phyloP scores from a whole-genome alignment of 441 rosid genomes.

The Arabidopsis hybrid region DNA sequence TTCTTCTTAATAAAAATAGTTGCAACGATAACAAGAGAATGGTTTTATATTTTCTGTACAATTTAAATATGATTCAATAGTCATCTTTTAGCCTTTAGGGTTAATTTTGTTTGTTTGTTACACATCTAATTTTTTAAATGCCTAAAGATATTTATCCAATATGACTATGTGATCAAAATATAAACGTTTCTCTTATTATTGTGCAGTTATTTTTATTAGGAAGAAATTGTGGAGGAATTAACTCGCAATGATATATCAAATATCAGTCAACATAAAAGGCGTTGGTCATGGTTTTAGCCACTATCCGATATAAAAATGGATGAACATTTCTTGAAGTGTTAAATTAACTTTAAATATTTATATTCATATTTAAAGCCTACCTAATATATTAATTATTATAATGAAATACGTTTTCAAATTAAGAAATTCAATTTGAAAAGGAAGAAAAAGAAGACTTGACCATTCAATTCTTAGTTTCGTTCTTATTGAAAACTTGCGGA shows the following conservation, averaged over 20 bases:
- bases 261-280: too few species aligned
- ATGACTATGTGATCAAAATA: too few species aligned
- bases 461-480: constrained; percentile 11
- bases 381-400: too few species aligned
- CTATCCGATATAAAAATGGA: constrained; percentile 22
- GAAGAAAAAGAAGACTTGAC: constrained; percentile 30
- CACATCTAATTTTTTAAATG: too few species aligned
- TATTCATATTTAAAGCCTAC: not conserved
- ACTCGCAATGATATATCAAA: too few species aligned
- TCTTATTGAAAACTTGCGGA: not conserved
- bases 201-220: too few species aligned
- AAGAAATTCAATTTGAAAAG: not conserved
- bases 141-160: too few species aligned
- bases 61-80: too few species aligned
- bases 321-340: not conserved
- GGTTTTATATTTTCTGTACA: not conserved
- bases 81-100: too few species aligned
- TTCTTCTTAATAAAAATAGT: not conserved
- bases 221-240: too few species aligned
- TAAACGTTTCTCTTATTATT: too few species aligned
- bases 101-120: too few species aligned
- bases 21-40: constrained; percentile 12
- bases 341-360: not conserved
- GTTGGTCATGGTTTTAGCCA: constrained; percentile 17
- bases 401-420: not conserved